Percentiles rank a stretch among this genome's conserved stretches.
Evolutionary conservation across 148 eudicot species (phyloP).

Genomic region (Selenicereus undatus): DNA sequence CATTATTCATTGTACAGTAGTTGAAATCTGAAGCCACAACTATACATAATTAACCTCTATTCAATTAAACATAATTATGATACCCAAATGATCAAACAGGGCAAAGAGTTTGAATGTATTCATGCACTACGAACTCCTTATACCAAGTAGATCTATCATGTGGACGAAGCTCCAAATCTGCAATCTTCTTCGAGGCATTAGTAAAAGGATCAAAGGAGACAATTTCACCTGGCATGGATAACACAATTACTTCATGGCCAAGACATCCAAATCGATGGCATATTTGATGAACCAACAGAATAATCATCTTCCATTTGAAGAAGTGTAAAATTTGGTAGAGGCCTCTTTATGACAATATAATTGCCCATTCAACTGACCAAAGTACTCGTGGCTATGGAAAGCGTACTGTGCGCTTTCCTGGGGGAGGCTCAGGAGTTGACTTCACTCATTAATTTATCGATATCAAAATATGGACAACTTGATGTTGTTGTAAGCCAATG

Average conservation of each 20-base stretch:
- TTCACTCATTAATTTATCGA: not conserved
- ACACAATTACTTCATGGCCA: conserved; percentile 12
- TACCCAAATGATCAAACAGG: conserved; percentile 13
- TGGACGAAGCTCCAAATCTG: conserved; percentile 15
- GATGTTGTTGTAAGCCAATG: conserved; percentile 21
- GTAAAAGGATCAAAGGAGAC: conserved; percentile 16
- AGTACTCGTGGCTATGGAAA: conserved; percentile 7
- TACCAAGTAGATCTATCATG: conserved; percentile 20
- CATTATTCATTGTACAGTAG: too few relatives aligned
- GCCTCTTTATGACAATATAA: conserved; percentile 11
- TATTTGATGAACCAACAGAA: conserved; percentile 18
- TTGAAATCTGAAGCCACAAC: not conserved
- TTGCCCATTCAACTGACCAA: conserved; percentile 13
- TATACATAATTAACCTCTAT: not conserved
- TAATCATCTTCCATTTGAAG: conserved; percentile 25
- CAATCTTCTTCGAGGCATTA: conserved; percentile 6
- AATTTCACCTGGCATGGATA: conserved; percentile 23
- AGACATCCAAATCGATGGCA: conserved; percentile 13
- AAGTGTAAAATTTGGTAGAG: conserved; percentile 16
- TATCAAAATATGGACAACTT: conserved; percentile 19
- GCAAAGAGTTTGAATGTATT: conserved; percentile 21
- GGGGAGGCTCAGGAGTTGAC: conserved; percentile 21
- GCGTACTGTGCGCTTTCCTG: not conserved
- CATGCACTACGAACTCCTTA: conserved; percentile 16
- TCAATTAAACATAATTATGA: not conserved